These are phyloP conservation scores for Camelina laxa DNA, from an alignment of 345 rosid species.

Conservation along the genomic window DNA sequence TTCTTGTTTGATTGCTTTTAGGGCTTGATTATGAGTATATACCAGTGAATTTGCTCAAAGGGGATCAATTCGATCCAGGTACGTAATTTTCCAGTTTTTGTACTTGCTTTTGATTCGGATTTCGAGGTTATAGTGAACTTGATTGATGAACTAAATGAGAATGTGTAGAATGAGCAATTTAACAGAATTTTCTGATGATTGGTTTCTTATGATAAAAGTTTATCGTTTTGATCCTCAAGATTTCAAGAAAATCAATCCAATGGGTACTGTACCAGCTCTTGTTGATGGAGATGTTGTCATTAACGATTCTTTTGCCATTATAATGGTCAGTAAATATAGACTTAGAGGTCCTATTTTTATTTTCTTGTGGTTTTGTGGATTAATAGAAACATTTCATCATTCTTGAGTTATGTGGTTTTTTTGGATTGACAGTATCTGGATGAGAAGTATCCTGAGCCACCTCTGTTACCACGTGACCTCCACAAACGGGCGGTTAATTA, in stretches of 20 bases:
- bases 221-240: conserved; percentile 47
- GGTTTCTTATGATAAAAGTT: conserved; percentile 8
- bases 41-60: conserved; percentile 60
- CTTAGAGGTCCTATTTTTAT: no score
- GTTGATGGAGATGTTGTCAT: conserved; percentile 72
- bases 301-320: conserved; percentile 80
- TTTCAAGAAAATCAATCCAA: conserved; percentile 72
- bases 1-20: conserved; percentile 28
- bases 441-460: conserved; percentile 76
- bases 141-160: neutral
- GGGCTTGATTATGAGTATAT: conserved; percentile 72
- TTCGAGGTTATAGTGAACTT: conserved; percentile 8
- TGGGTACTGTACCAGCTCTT: conserved; percentile 75
- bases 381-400: neutral
- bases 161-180: neutral
- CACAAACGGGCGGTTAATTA: conserved; percentile 63
- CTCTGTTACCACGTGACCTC: conserved; percentile 69
- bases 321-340: conserved; percentile 36
- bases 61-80: conserved; percentile 76
- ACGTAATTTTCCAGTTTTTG: neutral
- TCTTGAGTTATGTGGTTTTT: neutral
- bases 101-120: neutral
- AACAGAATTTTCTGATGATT: neutral
- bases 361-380: no score
- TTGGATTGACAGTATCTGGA: conserved; percentile 64